phyloP scores from a whole-genome alignment of 805 yeast genomes.

The Candida peoriensis region DNA sequence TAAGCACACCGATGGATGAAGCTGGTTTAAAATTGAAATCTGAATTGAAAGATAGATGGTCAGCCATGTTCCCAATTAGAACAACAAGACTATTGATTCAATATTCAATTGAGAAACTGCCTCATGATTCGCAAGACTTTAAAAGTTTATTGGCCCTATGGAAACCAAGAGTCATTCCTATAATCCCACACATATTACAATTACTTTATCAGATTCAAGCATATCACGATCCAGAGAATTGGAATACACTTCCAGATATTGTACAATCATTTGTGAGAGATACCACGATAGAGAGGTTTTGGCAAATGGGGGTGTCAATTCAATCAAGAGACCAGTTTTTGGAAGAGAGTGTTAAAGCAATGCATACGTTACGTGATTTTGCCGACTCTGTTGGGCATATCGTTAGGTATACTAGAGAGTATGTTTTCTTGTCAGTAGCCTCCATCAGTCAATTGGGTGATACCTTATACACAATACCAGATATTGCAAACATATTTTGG shows the following conservation, averaged over 20 bases:
- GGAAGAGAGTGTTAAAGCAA: conserved; percentile 90
- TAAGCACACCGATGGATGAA: conserved; percentile 84
- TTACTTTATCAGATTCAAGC: conserved; percentile 87
- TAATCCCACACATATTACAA: conserved; percentile 85
- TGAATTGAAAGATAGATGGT: conserved; percentile 86
- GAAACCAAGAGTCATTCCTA: conserved; percentile 91
- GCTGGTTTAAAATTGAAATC: conserved; percentile 73
- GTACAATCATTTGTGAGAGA: conserved; percentile 90
- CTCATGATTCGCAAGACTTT: conserved; percentile 73
- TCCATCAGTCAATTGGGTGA: conserved; percentile 88
- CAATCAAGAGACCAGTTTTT: conserved; percentile 92
- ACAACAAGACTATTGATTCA: conserved; percentile 94
- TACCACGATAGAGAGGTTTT: conserved; percentile 87
- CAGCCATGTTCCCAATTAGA: conserved; percentile 88
- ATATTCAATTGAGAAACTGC: conserved; percentile 88
- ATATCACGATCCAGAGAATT: conserved; percentile 88
- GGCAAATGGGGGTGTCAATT: conserved; percentile 97
- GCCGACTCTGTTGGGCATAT: conserved; percentile 98
- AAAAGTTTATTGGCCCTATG: conserved; percentile 64
- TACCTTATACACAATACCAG: conserved; percentile 81
- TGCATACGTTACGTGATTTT: conserved; percentile 89
- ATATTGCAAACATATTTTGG: conserved; percentile 72
- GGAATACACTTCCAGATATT: conserved; percentile 81
- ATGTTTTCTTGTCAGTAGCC: conserved; percentile 85
- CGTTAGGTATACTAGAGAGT: conserved; percentile 91